Percentiles rank a stretch among this genome's conserved stretches.
These are phyloP conservation scores for Acacia pycnantha DNA, from an alignment of 331 rosid genomes.

Conservation along the genomic window DNA sequence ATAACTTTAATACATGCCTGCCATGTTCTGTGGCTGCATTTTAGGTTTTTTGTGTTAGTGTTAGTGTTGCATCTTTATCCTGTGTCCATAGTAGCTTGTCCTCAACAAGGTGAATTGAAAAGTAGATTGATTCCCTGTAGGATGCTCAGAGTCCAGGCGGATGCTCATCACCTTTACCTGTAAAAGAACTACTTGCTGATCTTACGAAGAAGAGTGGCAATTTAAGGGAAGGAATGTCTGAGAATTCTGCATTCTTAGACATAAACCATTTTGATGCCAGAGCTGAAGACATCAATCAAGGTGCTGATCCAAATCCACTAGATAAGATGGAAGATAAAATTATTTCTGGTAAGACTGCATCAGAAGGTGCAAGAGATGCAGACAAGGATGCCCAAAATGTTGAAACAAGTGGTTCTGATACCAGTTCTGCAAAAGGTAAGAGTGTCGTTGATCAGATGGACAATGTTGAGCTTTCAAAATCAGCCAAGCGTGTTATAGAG, in stretches of 20 bases:
- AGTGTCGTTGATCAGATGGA: conserved; percentile 51
- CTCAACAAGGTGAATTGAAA: conserved; percentile 38
- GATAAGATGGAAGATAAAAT: conserved; percentile 49
- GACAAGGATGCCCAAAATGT: conserved; percentile 72
- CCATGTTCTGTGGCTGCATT: background rate
- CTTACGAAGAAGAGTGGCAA: conserved; percentile 47
- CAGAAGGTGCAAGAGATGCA: conserved; percentile 47
- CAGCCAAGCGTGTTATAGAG: conserved; percentile 42
- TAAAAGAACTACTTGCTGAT: conserved; percentile 44
- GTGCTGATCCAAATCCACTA: conserved; percentile 41
- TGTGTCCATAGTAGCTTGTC: conserved; percentile 23
- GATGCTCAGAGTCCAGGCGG: conserved; percentile 65
- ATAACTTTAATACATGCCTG: background rate
- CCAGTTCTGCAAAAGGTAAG: conserved; percentile 75
- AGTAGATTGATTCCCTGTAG: conserved; percentile 60
- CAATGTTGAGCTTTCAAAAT: conserved; percentile 53
- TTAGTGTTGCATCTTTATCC: background rate
- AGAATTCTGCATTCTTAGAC: conserved; percentile 65
- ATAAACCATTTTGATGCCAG: conserved; percentile 41
- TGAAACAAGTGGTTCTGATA: conserved; percentile 95
- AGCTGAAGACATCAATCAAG: conserved; percentile 46
- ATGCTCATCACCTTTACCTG: conserved; percentile 45
- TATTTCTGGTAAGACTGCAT: conserved; percentile 43
- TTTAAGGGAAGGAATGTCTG: conserved; percentile 71
- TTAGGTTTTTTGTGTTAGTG: conserved; percentile 1